phyloP scores from a whole-genome alignment of 305 asterid species.

The Ajuga reptans region DNA sequence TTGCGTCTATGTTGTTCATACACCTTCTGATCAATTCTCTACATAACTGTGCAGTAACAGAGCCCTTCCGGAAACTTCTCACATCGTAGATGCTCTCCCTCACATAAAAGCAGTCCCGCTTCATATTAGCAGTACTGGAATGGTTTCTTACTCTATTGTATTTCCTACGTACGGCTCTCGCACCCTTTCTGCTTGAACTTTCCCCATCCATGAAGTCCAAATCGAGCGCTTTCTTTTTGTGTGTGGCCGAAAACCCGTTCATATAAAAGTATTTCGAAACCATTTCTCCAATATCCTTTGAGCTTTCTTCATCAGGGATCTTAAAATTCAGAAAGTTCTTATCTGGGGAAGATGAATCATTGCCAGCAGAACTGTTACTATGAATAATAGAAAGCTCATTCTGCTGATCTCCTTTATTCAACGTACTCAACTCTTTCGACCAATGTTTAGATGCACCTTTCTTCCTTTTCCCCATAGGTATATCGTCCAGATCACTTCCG shows the following conservation, averaged over 20 bases:
- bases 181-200: conserved; percentile 28
- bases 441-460: conserved; percentile 19
- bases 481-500: conserved; percentile 14
- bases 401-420: conserved; percentile 17
- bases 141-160: conserved; percentile 28
- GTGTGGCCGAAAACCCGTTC: conserved; percentile 37
- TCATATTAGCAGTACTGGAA: conserved; percentile 2
- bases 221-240: conserved; percentile 35
- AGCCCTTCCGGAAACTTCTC: conserved; percentile 60
- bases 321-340: conserved; percentile 30
- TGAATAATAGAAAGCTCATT: conserved; percentile 29
- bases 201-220: conserved; percentile 38
- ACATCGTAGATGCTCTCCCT: conserved; percentile 79
- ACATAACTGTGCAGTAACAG: conserved; percentile 73
- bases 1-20: conserved; percentile 75
- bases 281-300: conserved; percentile 42
- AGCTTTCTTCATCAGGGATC: conserved; percentile 32
- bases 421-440: neutral
- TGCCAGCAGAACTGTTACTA: conserved; percentile 27
- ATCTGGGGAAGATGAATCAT: conserved; percentile 18
- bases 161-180: conserved; percentile 33
- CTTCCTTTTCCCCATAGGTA: conserved; percentile 9
- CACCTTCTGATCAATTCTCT: conserved; percentile 72
- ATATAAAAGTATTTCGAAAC: conserved; percentile 43
- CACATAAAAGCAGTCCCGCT: conserved; percentile 41